Percentiles rank a stretch among this genome's conserved stretches.
Conservation (phyloP, 73 alveolate species). For the Symbiodinium pilosum region DNA sequence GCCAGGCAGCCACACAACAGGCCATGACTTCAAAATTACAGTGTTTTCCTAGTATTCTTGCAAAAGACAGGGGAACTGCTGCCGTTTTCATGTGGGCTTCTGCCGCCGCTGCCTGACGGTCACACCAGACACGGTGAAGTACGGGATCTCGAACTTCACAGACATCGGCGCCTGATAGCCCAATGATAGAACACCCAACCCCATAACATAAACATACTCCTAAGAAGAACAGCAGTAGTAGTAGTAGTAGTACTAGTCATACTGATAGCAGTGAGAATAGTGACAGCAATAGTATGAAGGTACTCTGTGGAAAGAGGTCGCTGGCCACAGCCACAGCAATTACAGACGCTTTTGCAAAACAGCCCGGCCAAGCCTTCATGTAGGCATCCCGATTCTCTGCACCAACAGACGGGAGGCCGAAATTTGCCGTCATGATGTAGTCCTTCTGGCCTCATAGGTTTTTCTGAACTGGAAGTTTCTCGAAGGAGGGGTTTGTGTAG, state of each 20-base stretch:
- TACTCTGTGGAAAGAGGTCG: too few relatives aligned
- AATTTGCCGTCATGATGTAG: constrained; percentile 98
- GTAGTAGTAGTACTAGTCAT: too few relatives aligned
- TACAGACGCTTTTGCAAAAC: neutral
- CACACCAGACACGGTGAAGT: constrained; percentile 97
- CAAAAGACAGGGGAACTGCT: neutral
- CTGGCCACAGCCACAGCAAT: neutral
- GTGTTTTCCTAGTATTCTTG: neutral
- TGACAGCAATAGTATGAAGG: neutral
- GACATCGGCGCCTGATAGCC: constrained; percentile 97
- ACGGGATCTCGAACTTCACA: constrained; percentile 99
- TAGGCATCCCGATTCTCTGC: constrained; percentile 95
- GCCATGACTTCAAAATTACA: neutral
- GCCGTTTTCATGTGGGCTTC: neutral
- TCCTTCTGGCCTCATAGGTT: constrained; percentile 98
- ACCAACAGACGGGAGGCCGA: constrained; percentile 99
- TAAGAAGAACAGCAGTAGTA: neutral
- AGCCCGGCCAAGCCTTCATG: constrained; percentile 41
- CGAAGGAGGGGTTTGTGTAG: neutral
- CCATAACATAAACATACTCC: neutral
- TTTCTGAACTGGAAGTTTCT: neutral
- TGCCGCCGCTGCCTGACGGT: too few relatives aligned
- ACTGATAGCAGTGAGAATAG: too few relatives aligned
- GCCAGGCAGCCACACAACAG: constrained; percentile 95
- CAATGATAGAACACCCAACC: too few relatives aligned